Base-by-base conservation (phyloP, 1,284 basidiomycete species). In the Ganoderma lingzhi region DNA sequence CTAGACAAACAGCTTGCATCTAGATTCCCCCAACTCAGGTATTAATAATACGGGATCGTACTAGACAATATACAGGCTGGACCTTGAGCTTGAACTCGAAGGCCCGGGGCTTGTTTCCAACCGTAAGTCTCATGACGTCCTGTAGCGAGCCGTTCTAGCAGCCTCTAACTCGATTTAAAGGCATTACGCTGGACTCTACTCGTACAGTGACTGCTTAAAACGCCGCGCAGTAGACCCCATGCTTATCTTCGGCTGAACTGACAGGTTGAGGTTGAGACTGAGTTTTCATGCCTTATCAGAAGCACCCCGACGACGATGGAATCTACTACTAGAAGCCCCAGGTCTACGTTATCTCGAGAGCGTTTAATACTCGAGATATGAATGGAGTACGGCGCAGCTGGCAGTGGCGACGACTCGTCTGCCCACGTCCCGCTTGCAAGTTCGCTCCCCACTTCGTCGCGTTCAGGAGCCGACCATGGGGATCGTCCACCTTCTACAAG, bases 401-500 rank as follows among this genome's bases (percentile, higher is more conserved):
- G 6, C 37, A 8, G 28, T 12, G 45, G 32, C 30, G 32, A 30
- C 30, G 32, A 30, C 37, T 42, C 19, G 51, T 35, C 51, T 28
- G 51, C 53, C 59, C 53, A 30, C 67, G 67, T 66, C 55, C 42
- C 8, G 23, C 45, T 44, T 23, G 56, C 39, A 23, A 23, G 23
- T 53, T 48, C 62, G 44, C 14, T 19, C 56, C 42, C 39, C 39
- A 58, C 42, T 42, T 45, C 14, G n/a, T 15, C n/a, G n/a, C 23
- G 0, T 62, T 19, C 14, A 59, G 51, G 35, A 56, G 35, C n/a
- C 63, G 60, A 53, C 61, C 55, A 74, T 71, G 67, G 70, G 70
- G n/a, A 62, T 74, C 51, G 14, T 77, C 48, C 63, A 68, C 45
- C 76, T 70, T 70, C 60, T 78, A 14, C 72, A 76, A 51, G 78